Percentiles rank a stretch among this genome's conserved stretches.
Evolutionary conservation across 164 flowering plant genomes (phyloP).

Genomic region (Houttuynia cordata): DNA sequence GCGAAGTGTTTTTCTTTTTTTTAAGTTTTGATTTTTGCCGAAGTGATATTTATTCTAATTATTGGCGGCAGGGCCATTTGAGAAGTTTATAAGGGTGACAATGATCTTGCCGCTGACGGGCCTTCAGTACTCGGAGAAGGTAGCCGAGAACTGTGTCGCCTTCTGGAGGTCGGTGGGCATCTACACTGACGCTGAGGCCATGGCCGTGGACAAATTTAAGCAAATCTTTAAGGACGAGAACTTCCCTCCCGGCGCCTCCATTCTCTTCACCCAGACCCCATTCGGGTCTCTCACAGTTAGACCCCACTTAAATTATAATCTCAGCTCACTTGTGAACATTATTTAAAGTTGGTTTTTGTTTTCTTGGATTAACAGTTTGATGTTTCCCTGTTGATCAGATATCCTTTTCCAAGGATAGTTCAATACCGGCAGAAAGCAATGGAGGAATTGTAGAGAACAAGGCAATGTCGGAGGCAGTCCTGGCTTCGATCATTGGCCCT

Average conservation of each 20-base stretch:
- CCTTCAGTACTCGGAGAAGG: conserved; percentile 66
- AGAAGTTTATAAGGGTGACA: conserved; percentile 57
- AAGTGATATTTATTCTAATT: no score
- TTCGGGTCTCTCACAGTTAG: conserved; percentile 48
- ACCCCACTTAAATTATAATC: no score
- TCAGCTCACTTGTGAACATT: background rate
- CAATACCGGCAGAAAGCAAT: conserved; percentile 31
- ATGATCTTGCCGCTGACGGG: conserved; percentile 71
- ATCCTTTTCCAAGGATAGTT: conserved; percentile 46
- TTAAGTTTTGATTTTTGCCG: no score
- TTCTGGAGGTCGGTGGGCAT: conserved; percentile 50
- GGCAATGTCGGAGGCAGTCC: conserved; percentile 39
- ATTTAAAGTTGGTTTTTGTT: background rate
- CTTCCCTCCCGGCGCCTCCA: conserved; percentile 69
- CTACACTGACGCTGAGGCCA: conserved; percentile 54
- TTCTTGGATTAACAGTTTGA: no score
- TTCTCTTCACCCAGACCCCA: conserved; percentile 58
- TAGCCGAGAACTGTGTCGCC: conserved; percentile 60
- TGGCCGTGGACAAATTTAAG: conserved; percentile 50
- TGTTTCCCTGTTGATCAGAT: conserved; percentile 20
- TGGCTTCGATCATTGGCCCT: conserved; percentile 70
- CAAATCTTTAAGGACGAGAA: conserved; percentile 51
- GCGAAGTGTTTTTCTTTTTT: no score
- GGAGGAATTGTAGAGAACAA: conserved; percentile 56
- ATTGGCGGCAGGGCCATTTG: conserved; percentile 49